Evolutionary conservation across 106 monocot genomes (phyloP).

Genomic region (Ottelia alismoides): DNA sequence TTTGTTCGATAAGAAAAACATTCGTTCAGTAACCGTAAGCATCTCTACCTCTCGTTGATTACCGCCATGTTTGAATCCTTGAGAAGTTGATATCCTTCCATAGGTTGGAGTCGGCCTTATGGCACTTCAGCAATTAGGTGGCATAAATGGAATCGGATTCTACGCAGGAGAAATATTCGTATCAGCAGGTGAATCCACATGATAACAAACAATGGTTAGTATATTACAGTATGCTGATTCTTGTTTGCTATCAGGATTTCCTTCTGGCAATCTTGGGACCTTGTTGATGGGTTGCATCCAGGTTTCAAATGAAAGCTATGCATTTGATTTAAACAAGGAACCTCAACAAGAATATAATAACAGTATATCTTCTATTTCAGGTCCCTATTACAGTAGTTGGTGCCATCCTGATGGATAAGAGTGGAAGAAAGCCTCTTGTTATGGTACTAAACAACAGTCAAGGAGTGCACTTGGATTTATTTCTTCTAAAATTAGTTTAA

Average conservation of each 20-base stretch:
- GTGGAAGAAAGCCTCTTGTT: conserved; percentile 68
- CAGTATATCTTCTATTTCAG: conserved; percentile 10
- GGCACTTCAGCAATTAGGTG: conserved; percentile 67
- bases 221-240: conserved; percentile 46
- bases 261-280: conserved; percentile 44
- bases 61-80: not conserved
- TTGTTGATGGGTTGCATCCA: conserved; percentile 45
- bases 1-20: conserved; percentile 35
- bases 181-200: conserved; percentile 34
- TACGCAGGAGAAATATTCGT: conserved; percentile 63
- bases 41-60: too few species aligned
- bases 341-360: not conserved
- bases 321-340: not conserved
- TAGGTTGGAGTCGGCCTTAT: conserved; percentile 62
- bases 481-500: not conserved
- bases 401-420: conserved; percentile 50
- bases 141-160: conserved; percentile 55
- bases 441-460: conserved; percentile 19
- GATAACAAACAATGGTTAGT: too few species aligned
- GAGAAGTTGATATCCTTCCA: not conserved
- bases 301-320: conserved; percentile 39
- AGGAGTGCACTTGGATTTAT: not conserved
- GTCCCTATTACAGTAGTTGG: conserved; percentile 54
- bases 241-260: conserved; percentile 35
- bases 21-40: conserved; percentile 46